These are phyloP conservation scores for Pestalotiopsis fici DNA, from an alignment of 2,329 filamentous ascomycete species.

Conservation along the genomic window DNA sequence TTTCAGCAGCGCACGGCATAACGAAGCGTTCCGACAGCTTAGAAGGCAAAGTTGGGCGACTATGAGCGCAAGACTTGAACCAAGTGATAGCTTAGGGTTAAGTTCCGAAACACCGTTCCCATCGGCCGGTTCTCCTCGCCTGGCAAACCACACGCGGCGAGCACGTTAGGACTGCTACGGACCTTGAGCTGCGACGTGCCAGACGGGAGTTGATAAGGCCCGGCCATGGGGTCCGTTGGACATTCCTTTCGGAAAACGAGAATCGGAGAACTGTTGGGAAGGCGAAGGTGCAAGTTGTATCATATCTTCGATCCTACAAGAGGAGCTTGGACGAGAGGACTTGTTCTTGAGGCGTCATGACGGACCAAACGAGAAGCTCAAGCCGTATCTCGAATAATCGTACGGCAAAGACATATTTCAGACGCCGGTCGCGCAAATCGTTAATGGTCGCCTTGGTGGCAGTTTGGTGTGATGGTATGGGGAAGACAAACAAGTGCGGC, in stretches of 20 bases:
- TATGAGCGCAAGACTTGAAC: constrained; percentile 73
- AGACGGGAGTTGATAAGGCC: constrained; percentile 29
- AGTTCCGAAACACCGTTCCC: constrained; percentile 78
- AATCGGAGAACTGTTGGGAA: constrained; percentile 79
- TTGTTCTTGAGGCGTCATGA: constrained; percentile 26
- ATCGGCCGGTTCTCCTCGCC: constrained; percentile 31
- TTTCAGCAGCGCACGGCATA: constrained; percentile 50
- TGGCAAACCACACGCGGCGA: constrained; percentile 48
- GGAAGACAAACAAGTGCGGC: not conserved
- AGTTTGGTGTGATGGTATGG: not conserved
- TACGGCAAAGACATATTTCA: constrained; percentile 28
- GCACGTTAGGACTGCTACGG: constrained; percentile 52
- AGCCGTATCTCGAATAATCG: constrained; percentile 33
- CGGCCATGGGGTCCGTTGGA: constrained; percentile 48
- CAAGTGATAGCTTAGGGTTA: constrained; percentile 89
- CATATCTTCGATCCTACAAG: constrained; percentile 22
- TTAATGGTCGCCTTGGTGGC: not conserved
- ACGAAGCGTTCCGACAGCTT: constrained; percentile 41
- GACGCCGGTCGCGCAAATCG: constrained; percentile 20
- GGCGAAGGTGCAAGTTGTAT: constrained; percentile 66
- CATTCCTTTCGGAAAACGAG: constrained; percentile 71
- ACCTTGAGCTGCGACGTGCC: constrained; percentile 63
- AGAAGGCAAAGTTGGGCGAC: constrained; percentile 72
- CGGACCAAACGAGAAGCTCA: constrained; percentile 14
- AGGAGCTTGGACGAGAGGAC: constrained; percentile 46